These are phyloP conservation scores for Rhipidocladum racemiflorum DNA, from an alignment of 176 grass and related monocot species.

Conservation along the genomic window DNA sequence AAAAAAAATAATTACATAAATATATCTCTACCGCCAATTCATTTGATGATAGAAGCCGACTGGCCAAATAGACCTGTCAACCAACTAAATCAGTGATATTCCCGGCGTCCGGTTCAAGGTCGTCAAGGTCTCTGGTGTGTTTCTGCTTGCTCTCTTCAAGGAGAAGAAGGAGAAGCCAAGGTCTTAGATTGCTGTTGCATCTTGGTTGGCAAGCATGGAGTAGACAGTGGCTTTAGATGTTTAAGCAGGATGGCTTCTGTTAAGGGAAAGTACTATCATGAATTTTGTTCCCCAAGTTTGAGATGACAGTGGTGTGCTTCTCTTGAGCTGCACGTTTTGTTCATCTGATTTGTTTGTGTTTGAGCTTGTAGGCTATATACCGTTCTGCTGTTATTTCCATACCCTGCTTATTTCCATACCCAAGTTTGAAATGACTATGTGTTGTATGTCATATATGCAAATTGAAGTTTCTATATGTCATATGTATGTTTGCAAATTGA, in stretches of 20 bases:
- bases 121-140: conserved; percentile 71
- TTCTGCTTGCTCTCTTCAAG: conserved; percentile 67
- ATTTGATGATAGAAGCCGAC: too few relatives aligned
- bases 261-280: background rate
- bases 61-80: too few relatives aligned
- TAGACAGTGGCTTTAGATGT: conserved; percentile 19
- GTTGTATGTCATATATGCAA: too few relatives aligned
- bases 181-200: conserved; percentile 39
- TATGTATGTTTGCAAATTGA: too few relatives aligned
- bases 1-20: too few relatives aligned
- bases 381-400: background rate
- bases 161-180: conserved; percentile 71
- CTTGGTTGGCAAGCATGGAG: conserved; percentile 11
- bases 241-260: conserved; percentile 27
- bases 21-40: too few relatives aligned
- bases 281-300: background rate
- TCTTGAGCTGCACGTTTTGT: background rate
- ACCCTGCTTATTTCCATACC: too few relatives aligned
- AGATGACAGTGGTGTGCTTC: background rate
- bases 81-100: too few relatives aligned
- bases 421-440: too few relatives aligned
- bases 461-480: too few relatives aligned
- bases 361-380: background rate
- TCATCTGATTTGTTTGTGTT: background rate
- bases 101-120: conserved; percentile 73